phyloP scores from a whole-genome alignment of 176 grass and related monocot genomes.

The Ampelocalamus luodianensis region DNA sequence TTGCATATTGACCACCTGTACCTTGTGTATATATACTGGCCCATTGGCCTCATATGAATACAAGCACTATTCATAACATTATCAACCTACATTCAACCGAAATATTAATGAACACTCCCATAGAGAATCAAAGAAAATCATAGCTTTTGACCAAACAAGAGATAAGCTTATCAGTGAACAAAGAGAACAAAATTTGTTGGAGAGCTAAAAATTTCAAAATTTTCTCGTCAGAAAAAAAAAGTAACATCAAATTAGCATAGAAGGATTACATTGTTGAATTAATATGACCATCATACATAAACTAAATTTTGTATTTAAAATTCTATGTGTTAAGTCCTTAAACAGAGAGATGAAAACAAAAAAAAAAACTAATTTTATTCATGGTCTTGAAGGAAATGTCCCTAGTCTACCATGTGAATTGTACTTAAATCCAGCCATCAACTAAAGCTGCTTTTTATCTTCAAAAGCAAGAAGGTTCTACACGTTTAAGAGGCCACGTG shows the following conservation, averaged over 20 bases:
- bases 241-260: neutral
- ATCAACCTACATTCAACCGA: constrained; percentile 2
- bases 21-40: too few species aligned
- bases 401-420: constrained; percentile 31
- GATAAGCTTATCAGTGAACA: constrained; percentile 13
- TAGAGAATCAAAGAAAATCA: neutral
- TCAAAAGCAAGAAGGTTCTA: constrained; percentile 50
- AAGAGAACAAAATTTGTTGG: neutral
- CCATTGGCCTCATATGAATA: too few species aligned
- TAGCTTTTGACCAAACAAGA: constrained; percentile 8
- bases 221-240: neutral
- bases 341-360: neutral
- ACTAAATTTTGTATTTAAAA: neutral
- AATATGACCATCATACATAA: neutral
- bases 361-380: neutral
- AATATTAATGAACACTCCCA: neutral
- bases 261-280: neutral
- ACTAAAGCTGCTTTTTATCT: constrained; percentile 35
- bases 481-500: constrained; percentile 32
- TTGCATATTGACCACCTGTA: too few species aligned
- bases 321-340: neutral
- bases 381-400: neutral
- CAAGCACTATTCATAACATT: too few species aligned
- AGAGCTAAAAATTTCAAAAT: neutral
- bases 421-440: constrained; percentile 17